A percentile compares a stretch with the other conserved stretches of the same genome.
phyloP scores from a whole-genome alignment of 148 eudicot genomes.

The Chenopodium album region DNA sequence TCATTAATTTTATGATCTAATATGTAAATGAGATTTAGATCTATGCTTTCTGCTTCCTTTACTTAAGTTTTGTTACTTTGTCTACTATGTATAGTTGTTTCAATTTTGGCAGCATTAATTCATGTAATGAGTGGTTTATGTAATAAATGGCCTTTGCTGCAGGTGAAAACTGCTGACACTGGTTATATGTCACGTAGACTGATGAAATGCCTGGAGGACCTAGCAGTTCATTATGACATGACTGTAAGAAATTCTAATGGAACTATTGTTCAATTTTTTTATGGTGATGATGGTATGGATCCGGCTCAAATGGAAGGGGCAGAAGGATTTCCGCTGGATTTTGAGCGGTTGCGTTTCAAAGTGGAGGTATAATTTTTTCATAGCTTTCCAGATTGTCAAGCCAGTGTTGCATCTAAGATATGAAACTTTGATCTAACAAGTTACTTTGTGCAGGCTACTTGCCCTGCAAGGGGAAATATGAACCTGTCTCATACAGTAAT shows the following conservation, averaged over 20 bases:
- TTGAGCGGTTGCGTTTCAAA: conserved; percentile 75
- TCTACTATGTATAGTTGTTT: neutral
- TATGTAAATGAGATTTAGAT: neutral
- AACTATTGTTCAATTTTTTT: conserved; percentile 73
- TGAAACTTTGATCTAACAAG: conserved; percentile 2
- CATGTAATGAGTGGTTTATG: neutral
- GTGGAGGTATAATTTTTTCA: conserved; percentile 47
- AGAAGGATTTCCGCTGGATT: conserved; percentile 76
- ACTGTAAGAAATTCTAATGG: conserved; percentile 88
- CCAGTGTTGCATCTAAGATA: neutral
- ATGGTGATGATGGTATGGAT: conserved; percentile 98
- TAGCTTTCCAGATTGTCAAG: neutral
- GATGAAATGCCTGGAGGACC: conserved; percentile 89
- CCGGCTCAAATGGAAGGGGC: conserved; percentile 97
- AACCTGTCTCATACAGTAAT: conserved; percentile 55
- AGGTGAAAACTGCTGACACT: conserved; percentile 99
- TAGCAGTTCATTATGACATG: conserved; percentile 77
- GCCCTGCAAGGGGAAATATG: conserved; percentile 56
- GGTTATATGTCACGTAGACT: conserved; percentile 98
- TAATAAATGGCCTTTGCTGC: conserved; percentile 26
- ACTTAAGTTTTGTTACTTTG: neutral
- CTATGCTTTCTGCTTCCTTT: neutral
- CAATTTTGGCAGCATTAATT: neutral
- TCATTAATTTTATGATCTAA: neutral
- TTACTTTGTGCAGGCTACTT: conserved; percentile 66